Evolutionary conservation across 2,329 filamentous ascomycete species (phyloP).

Genomic region (Chrysoporthe deuterocubensis): DNA sequence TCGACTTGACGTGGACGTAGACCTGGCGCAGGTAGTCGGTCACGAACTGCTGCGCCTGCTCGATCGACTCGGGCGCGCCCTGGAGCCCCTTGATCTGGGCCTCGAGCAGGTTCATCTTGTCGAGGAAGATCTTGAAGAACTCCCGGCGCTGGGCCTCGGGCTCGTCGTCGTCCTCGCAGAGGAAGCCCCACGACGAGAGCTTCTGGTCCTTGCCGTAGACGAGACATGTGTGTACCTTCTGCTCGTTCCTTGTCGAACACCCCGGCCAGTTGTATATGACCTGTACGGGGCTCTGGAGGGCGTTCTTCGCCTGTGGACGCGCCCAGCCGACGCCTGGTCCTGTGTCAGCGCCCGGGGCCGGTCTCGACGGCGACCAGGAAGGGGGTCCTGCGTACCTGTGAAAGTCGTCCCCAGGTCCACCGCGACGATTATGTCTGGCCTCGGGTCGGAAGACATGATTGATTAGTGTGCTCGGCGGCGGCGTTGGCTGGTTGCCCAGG

Average conservation of each 20-base stretch:
- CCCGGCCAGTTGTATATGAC: slow-evolving; percentile 59
- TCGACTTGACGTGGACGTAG: slow-evolving; percentile 53
- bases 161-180: slow-evolving; percentile 52
- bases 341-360: slow-evolving; percentile 1
- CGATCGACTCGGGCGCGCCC: slow-evolving; percentile 45
- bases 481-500: slow-evolving; percentile 8
- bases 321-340: slow-evolving; percentile 42
- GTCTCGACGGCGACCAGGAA: neutral
- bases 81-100: slow-evolving; percentile 49
- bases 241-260: slow-evolving; percentile 54
- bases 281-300: slow-evolving; percentile 46
- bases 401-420: slow-evolving; percentile 52
- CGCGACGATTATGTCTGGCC: slow-evolving; percentile 46
- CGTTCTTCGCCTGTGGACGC: slow-evolving; percentile 36
- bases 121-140: slow-evolving; percentile 62
- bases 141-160: slow-evolving; percentile 44
- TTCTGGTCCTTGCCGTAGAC: slow-evolving; percentile 46
- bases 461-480: neutral
- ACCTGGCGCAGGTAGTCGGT: slow-evolving; percentile 54
- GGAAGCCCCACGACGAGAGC: slow-evolving; percentile 57
- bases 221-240: slow-evolving; percentile 58
- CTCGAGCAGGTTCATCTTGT: slow-evolving; percentile 47
- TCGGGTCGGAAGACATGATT: slow-evolving; percentile 13
- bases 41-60: slow-evolving; percentile 51
- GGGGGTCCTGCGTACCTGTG: slow-evolving; percentile 40